A percentile compares a stretch with the other conserved stretches of the same genome.
These are phyloP conservation scores for Clitocybe nebularis DNA, from an alignment of 1,284 basidiomycete genomes.

Conservation along the genomic window DNA sequence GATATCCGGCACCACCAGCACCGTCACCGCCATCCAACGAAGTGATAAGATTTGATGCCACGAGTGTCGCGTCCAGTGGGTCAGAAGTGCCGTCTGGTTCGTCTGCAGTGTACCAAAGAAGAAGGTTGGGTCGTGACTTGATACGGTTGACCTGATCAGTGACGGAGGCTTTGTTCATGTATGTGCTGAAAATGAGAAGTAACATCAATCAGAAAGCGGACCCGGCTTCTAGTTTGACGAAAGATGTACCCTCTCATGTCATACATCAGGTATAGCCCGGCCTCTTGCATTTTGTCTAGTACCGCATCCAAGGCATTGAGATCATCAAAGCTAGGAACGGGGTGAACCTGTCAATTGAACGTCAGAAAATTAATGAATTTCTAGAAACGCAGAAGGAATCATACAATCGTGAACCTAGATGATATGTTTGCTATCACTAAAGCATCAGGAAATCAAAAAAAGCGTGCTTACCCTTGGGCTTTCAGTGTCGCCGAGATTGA, in stretches of 20 bases:
- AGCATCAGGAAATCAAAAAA: slow-evolving; percentile 37
- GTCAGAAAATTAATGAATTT: not conserved
- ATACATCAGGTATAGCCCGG: slow-evolving; percentile 73
- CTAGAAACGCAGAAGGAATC: not conserved
- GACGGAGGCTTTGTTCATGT: slow-evolving; percentile 60
- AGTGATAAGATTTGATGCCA: slow-evolving; percentile 61
- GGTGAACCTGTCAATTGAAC: slow-evolving; percentile 44
- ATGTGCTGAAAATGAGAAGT: slow-evolving; percentile 40
- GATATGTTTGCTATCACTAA: not conserved
- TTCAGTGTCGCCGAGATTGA: slow-evolving; percentile 52
- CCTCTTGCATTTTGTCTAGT: slow-evolving; percentile 66
- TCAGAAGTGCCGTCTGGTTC: slow-evolving; percentile 71
- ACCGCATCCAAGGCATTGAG: slow-evolving; percentile 52
- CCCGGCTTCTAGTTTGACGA: not conserved
- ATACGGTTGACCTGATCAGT: slow-evolving; percentile 63
- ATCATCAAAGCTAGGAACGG: slow-evolving; percentile 60
- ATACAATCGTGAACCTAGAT: slow-evolving; percentile 20
- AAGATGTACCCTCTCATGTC: slow-evolving; percentile 64
- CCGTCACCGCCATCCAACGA: slow-evolving; percentile 47
- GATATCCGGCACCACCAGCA: slow-evolving; percentile 44
- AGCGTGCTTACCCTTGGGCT: slow-evolving; percentile 50
- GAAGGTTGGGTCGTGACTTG: slow-evolving; percentile 61
- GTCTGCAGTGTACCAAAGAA: slow-evolving; percentile 76
- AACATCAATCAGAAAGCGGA: no score
- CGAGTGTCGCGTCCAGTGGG: slow-evolving; percentile 55